Percentiles rank a stretch among this genome's conserved stretches.
Conservation (phyloP, 2,329 filamentous ascomycete species). For the Fusarium protoensiforme region DNA sequence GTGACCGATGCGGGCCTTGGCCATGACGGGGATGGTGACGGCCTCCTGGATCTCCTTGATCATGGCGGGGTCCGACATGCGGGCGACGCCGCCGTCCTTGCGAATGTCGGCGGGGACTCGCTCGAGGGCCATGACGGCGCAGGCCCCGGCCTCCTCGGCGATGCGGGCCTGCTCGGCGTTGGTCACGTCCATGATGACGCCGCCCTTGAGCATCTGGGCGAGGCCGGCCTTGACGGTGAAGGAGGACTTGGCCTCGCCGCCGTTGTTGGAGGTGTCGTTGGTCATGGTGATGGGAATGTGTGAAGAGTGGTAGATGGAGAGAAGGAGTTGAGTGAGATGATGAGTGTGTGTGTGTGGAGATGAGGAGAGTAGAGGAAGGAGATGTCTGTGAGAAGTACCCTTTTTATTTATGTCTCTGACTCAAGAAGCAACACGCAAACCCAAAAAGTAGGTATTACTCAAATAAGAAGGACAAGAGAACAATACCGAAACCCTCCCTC, state of each 20-base stretch:
- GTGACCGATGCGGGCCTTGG: conserved; percentile 97
- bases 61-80: conserved; percentile 95
- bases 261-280: conserved; percentile 46
- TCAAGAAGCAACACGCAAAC: conserved; percentile 11
- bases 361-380: background rate
- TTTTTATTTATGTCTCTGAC: conserved; percentile 22
- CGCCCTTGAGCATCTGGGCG: conserved; percentile 98
- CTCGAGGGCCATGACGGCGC: conserved; percentile 98
- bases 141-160: conserved; percentile 95
- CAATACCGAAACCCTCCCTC: background rate
- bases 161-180: conserved; percentile 95
- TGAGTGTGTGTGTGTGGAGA: background rate
- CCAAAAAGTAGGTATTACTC: conserved; percentile 10
- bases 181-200: conserved; percentile 99
- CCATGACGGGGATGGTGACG: conserved; percentile 99
- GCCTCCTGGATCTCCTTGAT: conserved; percentile 95
- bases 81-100: conserved; percentile 88
- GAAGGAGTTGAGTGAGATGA: background rate
- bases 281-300: conserved; percentile 40
- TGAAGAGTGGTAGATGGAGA: background rate
- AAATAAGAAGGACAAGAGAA: conserved; percentile 22
- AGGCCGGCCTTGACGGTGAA: conserved; percentile 95
- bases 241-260: conserved; percentile 57
- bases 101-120: conserved; percentile 97
- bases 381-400: background rate